These are phyloP conservation scores for Pythium folliculosum DNA, from an alignment of 352 stramenopile genomes.

Conservation along the genomic window DNA sequence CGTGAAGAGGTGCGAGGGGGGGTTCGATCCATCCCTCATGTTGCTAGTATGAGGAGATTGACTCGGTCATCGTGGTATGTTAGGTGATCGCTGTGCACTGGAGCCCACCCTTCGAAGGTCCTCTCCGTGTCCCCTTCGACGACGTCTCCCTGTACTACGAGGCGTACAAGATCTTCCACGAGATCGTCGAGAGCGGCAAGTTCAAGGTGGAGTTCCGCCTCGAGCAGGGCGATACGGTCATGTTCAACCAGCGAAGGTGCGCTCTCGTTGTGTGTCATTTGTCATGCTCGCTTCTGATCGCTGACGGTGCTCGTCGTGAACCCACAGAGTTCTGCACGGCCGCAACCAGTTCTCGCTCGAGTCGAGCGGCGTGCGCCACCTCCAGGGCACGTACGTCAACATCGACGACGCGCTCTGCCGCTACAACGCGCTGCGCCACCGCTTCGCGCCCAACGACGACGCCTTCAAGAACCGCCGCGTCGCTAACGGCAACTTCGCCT, in stretches of 20 bases:
- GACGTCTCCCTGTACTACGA: conserved; percentile 80
- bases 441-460: conserved; percentile 44
- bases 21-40: too few relatives aligned
- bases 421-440: conserved; percentile 74
- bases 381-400: conserved; percentile 88
- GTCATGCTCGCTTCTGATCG: too few relatives aligned
- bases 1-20: conserved; percentile 53
- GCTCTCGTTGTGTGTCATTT: not conserved
- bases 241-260: conserved; percentile 84
- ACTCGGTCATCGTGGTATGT: not conserved
- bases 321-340: conserved; percentile 65
- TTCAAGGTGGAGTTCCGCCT: conserved; percentile 81
- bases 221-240: conserved; percentile 75
- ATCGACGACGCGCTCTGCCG: conserved; percentile 86
- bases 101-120: conserved; percentile 94
- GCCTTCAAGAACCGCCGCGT: conserved; percentile 65
- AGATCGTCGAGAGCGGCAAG: conserved; percentile 74
- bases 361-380: conserved; percentile 74
- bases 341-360: conserved; percentile 71
- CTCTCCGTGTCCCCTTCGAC: conserved; percentile 78
- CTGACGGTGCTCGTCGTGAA: not conserved
- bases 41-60: not conserved
- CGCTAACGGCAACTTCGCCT: conserved; percentile 70
- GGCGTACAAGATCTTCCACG: conserved; percentile 78
- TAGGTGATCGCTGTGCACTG: conserved; percentile 91